Evolutionary conservation across 2,329 filamentous ascomycete genomes (phyloP).

Genomic region (Boeremia exigua): DNA sequence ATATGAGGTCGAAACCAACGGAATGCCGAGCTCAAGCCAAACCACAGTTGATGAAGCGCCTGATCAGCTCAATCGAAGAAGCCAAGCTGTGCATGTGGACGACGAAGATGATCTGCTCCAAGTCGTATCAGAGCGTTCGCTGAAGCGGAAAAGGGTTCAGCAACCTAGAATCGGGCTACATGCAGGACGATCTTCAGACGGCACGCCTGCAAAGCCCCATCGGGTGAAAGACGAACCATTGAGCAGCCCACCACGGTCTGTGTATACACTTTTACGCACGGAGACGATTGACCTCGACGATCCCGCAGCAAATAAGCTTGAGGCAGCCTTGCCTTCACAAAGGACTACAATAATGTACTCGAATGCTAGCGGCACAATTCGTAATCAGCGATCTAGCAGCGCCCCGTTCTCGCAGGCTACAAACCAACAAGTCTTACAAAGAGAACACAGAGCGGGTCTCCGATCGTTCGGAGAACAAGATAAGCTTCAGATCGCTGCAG

Average conservation of each 20-base stretch:
- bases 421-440: constrained; percentile 19
- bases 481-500: not conserved
- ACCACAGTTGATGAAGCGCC: constrained; percentile 50
- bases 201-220: constrained; percentile 40
- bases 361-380: constrained; percentile 20
- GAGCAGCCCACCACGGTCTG: constrained; percentile 38
- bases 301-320: constrained; percentile 32
- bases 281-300: constrained; percentile 56
- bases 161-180: constrained; percentile 25
- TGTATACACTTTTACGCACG: constrained; percentile 34
- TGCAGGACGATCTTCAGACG: constrained; percentile 33
- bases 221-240: constrained; percentile 50
- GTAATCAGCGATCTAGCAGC: constrained; percentile 39
- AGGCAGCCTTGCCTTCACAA: constrained; percentile 38
- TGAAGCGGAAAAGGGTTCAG: constrained; percentile 51
- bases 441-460: not conserved
- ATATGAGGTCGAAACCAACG: not conserved
- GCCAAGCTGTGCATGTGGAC: constrained; percentile 7
- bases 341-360: constrained; percentile 17
- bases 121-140: constrained; percentile 50
- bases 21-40: constrained; percentile 50
- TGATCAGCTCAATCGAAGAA: constrained; percentile 18
- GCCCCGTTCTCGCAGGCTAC: constrained; percentile 30
- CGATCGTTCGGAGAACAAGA: not conserved
- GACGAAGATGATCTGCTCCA: constrained; percentile 49